Conservation (phyloP, 192 early-diverging fungal genomes). For the Backusella circina region DNA sequence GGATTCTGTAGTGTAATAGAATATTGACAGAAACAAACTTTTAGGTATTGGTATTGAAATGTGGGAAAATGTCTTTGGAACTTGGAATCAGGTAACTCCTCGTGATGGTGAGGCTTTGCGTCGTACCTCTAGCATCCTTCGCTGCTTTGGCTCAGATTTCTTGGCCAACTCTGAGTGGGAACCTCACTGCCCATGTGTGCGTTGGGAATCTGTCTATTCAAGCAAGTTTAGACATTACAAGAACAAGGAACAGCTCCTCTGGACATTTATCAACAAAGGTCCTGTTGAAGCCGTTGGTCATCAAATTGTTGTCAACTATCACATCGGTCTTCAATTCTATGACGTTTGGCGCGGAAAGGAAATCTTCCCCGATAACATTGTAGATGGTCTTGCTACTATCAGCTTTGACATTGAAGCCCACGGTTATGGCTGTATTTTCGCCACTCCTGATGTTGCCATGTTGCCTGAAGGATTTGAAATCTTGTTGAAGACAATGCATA, state of each 20-base stretch:
- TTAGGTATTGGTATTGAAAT: constrained; percentile 23
- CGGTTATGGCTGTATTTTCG: constrained; percentile 24
- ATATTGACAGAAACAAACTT: not conserved
- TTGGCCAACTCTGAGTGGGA: constrained; percentile 19
- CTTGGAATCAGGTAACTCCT: constrained; percentile 19
- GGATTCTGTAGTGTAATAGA: not conserved
- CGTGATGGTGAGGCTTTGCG: constrained; percentile 20
- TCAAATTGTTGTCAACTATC: constrained; percentile 22
- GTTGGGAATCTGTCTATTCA: constrained; percentile 12
- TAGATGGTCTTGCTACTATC: constrained; percentile 20
- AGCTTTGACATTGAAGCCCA: constrained; percentile 24
- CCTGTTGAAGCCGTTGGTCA: constrained; percentile 13
- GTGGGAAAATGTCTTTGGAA: constrained; percentile 29
- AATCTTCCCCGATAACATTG: constrained; percentile 15
- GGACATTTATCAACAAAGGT: constrained; percentile 20
- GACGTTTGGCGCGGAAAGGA: constrained; percentile 21
- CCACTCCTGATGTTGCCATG: constrained; percentile 4
- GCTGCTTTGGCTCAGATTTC: constrained; percentile 18
- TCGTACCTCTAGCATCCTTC: constrained; percentile 13
- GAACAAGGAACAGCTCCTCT: not conserved
- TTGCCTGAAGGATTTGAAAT: constrained; percentile 6
- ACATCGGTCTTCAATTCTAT: constrained; percentile 21
- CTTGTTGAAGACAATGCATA: not conserved
- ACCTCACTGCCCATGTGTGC: constrained; percentile 18
- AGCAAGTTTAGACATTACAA: not conserved